Base-by-base conservation (phyloP, 139 green algal species). In the Gonium pectorale region DNA sequence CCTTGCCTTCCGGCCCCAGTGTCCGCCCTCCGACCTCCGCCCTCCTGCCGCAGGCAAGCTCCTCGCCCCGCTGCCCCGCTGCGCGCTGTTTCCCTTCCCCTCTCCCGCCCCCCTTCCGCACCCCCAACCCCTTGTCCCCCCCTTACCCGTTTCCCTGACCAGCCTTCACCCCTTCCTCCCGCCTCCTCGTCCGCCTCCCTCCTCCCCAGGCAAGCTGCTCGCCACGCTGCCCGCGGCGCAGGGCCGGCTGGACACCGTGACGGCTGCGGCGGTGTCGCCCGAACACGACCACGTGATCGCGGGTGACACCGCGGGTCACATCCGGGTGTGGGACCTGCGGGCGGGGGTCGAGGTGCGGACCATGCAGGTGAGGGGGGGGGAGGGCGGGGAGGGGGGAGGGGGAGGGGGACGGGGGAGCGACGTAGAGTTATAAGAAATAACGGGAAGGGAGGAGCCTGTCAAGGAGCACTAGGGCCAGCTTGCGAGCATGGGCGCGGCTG, bases 241-340 rank as follows among this genome's bases (percentile, higher is more conserved):
- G 69, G 86, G 86, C 1, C 83, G 86, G 62, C 86, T 92, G 64
- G 90, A 92, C 38, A 79, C 92, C 35, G 80, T 92, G 62, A 92
- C 71, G 67, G 88, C 82, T 22, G 54, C 41, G 9, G 51, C 31
- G 9, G 51, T 87, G 37, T 90, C 75, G 24, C 79, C 86, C 2
- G 79, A 90, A 9, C 40, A 78, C 31, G 63, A 85, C 52, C 75
- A 86, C 13, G 35, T 96, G 35, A 87, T 92, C 24, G 81, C 92
- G 13, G 93, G 91, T 2, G 94, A 96, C 88, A 95, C 87, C 29
- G 72, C 83, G 2, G 94, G 94, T 0, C 93, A 96, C 70, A 54
- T 97, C 31, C 83, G 91, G 24, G 83, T 96, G 46, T 95, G 86
- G 86, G 90, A 95, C 81, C 27, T 96, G 35, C 79, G 74, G 15